A percentile compares a stretch with the other conserved stretches of the same genome.
phyloP scores from a whole-genome alignment of 2,329 filamentous ascomycete genomes.

The Achaetomium macrosporum region DNA sequence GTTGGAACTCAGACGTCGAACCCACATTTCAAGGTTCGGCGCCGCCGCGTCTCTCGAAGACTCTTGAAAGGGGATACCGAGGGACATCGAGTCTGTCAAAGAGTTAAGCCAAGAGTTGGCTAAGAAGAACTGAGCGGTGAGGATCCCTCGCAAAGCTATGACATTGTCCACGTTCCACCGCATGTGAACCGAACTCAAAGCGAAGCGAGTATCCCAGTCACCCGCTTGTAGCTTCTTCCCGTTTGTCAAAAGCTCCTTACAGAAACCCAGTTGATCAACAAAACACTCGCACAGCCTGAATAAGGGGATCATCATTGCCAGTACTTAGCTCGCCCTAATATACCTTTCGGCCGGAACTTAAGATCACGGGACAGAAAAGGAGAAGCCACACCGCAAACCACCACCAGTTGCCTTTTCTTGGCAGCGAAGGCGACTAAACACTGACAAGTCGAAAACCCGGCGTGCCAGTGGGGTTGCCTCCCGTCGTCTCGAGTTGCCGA shows the following conservation, averaged over 20 bases:
- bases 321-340: neutral
- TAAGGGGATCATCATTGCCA: neutral
- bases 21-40: neutral
- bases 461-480: neutral
- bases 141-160: neutral
- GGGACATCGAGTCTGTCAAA: neutral
- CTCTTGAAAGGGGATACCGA: neutral
- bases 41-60: neutral
- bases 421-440: conserved; percentile 4
- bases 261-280: neutral
- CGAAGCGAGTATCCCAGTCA: neutral
- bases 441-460: neutral
- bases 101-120: neutral
- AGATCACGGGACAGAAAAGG: neutral
- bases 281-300: neutral
- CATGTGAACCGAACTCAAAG: neutral
- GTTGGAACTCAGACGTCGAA: neutral
- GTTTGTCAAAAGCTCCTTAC: neutral
- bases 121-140: neutral
- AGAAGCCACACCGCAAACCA: neutral
- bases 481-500: neutral
- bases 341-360: conserved; percentile 1
- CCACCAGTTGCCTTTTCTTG: conserved; percentile 9
- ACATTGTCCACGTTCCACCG: neutral
- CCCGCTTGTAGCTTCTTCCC: neutral